A percentile compares a stretch with the other conserved stretches of the same genome.
These are phyloP conservation scores for Pelargonium fulgidum DNA, from an alignment of 441 rosid species.

Conservation along the genomic window DNA sequence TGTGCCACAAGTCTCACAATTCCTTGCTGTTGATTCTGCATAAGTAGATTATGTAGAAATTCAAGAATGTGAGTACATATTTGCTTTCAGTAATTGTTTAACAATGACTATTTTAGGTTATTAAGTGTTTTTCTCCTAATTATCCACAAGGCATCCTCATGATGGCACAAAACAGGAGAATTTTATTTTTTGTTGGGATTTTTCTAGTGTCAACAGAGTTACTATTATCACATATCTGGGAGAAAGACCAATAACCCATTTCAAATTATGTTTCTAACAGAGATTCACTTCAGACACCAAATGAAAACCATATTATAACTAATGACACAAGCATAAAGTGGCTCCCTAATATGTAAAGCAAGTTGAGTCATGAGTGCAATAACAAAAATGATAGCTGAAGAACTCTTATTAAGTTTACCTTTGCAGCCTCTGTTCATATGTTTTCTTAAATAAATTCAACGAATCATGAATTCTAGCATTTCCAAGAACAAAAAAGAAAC, in stretches of 20 bases:
- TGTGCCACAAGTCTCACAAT: conserved; percentile 47
- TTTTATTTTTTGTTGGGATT: too few relatives aligned
- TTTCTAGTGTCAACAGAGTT: too few relatives aligned
- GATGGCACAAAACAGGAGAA: too few relatives aligned
- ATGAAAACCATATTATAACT: neutral
- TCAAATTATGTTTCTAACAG: neutral
- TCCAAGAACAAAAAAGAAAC: neutral
- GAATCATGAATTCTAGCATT: conserved; percentile 11
- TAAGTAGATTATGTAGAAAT: conserved; percentile 4
- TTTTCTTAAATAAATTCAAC: neutral
- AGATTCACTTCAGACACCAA: neutral
- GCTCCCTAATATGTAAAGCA: too few relatives aligned
- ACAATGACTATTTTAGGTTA: neutral
- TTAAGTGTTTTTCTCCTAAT: too few relatives aligned
- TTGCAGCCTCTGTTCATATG: neutral
- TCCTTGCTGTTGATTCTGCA: conserved; percentile 41
- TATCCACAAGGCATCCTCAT: too few relatives aligned
- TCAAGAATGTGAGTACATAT: neutral
- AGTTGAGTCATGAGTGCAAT: too few relatives aligned
- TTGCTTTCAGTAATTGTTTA: neutral
- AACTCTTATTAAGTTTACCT: neutral
- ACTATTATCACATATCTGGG: too few relatives aligned
- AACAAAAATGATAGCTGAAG: too few relatives aligned
- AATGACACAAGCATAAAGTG: neutral
- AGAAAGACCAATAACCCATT: neutral